Percentiles rank a stretch among this genome's conserved stretches.
These are phyloP conservation scores for Microthyrium microscopicum DNA, from an alignment of 2,329 filamentous ascomycete genomes.

Conservation along the genomic window DNA sequence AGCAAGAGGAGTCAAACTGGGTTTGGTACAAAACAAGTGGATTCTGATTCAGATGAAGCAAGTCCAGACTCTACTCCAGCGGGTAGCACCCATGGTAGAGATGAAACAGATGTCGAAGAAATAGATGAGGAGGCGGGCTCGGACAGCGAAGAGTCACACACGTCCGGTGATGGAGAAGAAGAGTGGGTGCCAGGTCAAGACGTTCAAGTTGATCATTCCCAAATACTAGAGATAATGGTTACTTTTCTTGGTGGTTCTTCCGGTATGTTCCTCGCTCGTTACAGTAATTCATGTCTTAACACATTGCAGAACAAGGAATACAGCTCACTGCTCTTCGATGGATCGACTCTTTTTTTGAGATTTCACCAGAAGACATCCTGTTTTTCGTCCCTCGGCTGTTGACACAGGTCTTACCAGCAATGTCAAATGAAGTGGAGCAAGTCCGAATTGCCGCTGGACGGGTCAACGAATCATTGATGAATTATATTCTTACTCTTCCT, in stretches of 20 bases:
- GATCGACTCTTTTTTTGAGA: constrained; percentile 94
- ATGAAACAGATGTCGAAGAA: constrained; percentile 15
- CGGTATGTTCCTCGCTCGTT: constrained; percentile 32
- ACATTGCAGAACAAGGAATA: constrained; percentile 60
- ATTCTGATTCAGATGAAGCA: constrained; percentile 30
- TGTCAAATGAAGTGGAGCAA: constrained; percentile 79
- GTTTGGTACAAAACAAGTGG: constrained; percentile 51
- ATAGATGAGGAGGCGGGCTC: constrained; percentile 35
- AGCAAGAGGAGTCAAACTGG: constrained; percentile 55
- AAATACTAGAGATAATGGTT: constrained; percentile 81
- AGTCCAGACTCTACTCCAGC: neutral
- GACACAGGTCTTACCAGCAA: constrained; percentile 79
- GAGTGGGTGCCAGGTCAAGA: constrained; percentile 98
- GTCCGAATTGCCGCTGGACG: constrained; percentile 77
- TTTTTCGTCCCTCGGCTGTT: constrained; percentile 86
- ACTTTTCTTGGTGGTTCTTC: constrained; percentile 70
- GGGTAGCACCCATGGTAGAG: neutral
- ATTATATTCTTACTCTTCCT: constrained; percentile 82
- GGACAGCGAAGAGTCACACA: constrained; percentile 33
- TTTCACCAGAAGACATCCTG: constrained; percentile 90
- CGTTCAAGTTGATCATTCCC: constrained; percentile 82
- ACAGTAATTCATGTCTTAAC: neutral
- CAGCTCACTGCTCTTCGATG: constrained; percentile 80
- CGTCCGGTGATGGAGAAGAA: constrained; percentile 53
- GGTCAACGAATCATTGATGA: constrained; percentile 81